Conservation (phyloP, 768 basidiomycete genomes). For the Tephrocybe rancida region DNA sequence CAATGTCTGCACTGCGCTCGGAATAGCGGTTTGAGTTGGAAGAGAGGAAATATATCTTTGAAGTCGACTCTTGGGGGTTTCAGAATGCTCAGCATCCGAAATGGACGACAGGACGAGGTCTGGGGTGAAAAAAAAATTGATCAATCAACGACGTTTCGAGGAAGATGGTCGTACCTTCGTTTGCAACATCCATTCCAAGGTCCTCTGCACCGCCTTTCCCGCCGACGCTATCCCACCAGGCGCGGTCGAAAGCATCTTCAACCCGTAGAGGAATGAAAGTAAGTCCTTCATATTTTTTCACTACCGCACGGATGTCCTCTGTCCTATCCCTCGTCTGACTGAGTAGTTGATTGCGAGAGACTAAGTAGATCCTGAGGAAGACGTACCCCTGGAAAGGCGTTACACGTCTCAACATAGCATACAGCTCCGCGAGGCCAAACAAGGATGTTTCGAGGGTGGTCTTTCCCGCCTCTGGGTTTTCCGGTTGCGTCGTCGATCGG, state of each 20-base stretch:
- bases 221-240: constrained; percentile 64
- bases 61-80: constrained; percentile 32
- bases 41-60: constrained; percentile 61
- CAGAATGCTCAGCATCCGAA: constrained; percentile 11
- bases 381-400: constrained; percentile 63
- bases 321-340: constrained; percentile 57
- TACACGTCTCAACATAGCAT: constrained; percentile 73
- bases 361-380: not conserved
- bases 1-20: constrained; percentile 58
- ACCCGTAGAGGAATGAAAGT: constrained; percentile 66
- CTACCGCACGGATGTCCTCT: constrained; percentile 47
- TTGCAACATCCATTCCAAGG: constrained; percentile 48
- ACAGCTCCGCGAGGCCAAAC: constrained; percentile 66
- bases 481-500: constrained; percentile 21
- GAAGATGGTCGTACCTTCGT: constrained; percentile 45
- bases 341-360: constrained; percentile 16
- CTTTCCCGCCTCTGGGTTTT: constrained; percentile 53
- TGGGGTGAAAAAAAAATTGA: constrained; percentile 10
- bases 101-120: constrained; percentile 32
- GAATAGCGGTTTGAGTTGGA: constrained; percentile 74
- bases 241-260: constrained; percentile 72
- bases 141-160: not conserved
- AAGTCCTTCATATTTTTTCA: constrained; percentile 50
- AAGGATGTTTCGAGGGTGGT: constrained; percentile 63
- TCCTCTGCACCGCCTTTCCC: constrained; percentile 25